These are phyloP conservation scores for Leccinum disarticulatum DNA, from an alignment of 768 basidiomycete species.

Conservation along the genomic window DNA sequence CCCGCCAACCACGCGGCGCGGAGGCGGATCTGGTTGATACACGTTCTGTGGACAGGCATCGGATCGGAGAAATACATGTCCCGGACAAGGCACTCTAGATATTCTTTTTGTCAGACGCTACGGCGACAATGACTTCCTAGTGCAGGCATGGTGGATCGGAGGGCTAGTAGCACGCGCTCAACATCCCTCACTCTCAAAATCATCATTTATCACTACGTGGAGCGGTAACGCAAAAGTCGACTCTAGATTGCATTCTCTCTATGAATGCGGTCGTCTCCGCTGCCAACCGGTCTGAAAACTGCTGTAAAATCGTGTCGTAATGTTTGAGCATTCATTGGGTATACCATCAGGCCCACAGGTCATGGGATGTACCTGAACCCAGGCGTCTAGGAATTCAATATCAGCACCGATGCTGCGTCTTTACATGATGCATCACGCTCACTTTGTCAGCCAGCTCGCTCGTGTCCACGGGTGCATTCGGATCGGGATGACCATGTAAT, in stretches of 20 bases:
- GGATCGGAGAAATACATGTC: background rate
- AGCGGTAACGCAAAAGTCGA: background rate
- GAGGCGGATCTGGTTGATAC: background rate
- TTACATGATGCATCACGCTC: background rate
- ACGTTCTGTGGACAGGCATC: background rate
- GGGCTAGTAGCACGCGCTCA: background rate
- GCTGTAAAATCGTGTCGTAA: background rate
- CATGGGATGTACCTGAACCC: slow-evolving; percentile 24
- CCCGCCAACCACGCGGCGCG: background rate
- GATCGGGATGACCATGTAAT: slow-evolving; percentile 49
- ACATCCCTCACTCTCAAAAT: background rate
- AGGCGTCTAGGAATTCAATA: slow-evolving; percentile 9
- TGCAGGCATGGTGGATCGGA: background rate
- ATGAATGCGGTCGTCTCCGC: background rate
- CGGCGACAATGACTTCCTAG: background rate
- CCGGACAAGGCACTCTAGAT: background rate
- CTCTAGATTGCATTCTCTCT: background rate
- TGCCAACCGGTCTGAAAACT: background rate
- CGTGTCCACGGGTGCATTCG: slow-evolving; percentile 55
- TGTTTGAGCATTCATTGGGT: background rate
- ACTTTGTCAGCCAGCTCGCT: slow-evolving; percentile 69
- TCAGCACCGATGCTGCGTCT: background rate
- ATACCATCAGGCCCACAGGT: background rate
- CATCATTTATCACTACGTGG: background rate
- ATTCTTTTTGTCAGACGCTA: background rate